Evolutionary conservation across 106 monocot genomes (phyloP).

Genomic region (Apostasia ramifera): DNA sequence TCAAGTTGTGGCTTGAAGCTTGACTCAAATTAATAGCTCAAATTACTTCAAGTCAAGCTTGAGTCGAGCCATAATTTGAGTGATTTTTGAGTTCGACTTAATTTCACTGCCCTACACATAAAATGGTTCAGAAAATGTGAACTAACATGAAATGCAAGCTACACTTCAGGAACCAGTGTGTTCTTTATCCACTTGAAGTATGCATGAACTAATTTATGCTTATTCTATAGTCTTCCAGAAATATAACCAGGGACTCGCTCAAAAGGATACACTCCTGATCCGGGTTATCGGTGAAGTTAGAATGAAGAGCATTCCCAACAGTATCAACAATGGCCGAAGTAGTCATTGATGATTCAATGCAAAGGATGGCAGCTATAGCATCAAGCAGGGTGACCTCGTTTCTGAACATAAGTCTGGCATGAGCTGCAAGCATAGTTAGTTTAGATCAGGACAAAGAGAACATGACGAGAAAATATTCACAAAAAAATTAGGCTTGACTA

Average conservation of each 20-base stretch:
- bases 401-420: constrained; percentile 96
- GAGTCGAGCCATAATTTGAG: no score
- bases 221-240: not conserved
- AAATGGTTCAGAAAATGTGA: no score
- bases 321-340: constrained; percentile 84
- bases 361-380: constrained; percentile 87
- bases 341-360: constrained; percentile 97
- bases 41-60: no score
- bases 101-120: no score
- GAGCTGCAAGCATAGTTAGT: constrained; percentile 32
- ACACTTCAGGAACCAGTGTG: not conserved
- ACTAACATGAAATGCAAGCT: no score
- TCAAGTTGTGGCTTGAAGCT: no score
- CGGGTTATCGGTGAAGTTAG: constrained; percentile 77
- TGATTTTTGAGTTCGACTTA: no score
- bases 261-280: constrained; percentile 92
- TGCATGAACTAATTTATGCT: not conserved
- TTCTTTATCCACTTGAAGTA: not conserved
- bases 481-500: not conserved
- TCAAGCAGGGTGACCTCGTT: constrained; percentile 71
- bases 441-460: no score
- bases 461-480: not conserved
- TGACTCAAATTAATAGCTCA: no score
- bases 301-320: constrained; percentile 86
- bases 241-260: not conserved